Evolutionary conservation across 495 filamentous ascomycete genomes (phyloP), one percentile per base, ranked within the genome.

Genomic region (Tetracladium marchalianum): DNA sequence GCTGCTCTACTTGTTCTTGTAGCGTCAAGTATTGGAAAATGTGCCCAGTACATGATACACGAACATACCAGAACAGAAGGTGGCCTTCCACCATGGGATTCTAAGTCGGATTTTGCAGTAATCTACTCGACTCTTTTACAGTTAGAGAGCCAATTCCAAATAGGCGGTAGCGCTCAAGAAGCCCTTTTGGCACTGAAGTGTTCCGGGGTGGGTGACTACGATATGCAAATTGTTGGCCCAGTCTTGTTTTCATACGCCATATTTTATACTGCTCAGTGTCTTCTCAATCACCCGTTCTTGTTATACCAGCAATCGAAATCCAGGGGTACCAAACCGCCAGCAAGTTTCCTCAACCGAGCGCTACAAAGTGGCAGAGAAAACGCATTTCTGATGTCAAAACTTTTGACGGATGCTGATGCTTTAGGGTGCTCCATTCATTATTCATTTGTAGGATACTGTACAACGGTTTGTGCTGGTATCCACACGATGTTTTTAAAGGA

Each of bases 261-360:
- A 2, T 66, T 58, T 35, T 61, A 63, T 18, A 46, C 62, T 2
- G 59, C 59, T 9, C 57, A 62, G 32, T 66, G 61, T 43, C 43
- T 66, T 4, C 32, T 66, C 6, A 55, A 61, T 34, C 61, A 66
- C 19, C 61, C 57, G 0, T 61, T 66, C 19, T 35, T 62, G 2
- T 12, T 62, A 8, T 54, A 51, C 5, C 36, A 47, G 19, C 2
- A 35, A 32, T 2, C 39, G 56, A 12, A 18, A 40, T 11, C 11
- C 5, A 16, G 13, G 11, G 38, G 38, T 13, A 40, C 38, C n/a
- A 44, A 44, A 18, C 15, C 22, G 11, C 42, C 42, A 9, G 7
- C 42, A 17, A 44, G 42, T 17, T 44, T 44, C 16, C 18, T 11
- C 27, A 35, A 35, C 18, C 24, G 42, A 18, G 42, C 42, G 11